Percentiles rank a stretch among this genome's conserved stretches.
phyloP scores from a whole-genome alignment of 768 basidiomycete species.

The Saitozyma podzolica region DNA sequence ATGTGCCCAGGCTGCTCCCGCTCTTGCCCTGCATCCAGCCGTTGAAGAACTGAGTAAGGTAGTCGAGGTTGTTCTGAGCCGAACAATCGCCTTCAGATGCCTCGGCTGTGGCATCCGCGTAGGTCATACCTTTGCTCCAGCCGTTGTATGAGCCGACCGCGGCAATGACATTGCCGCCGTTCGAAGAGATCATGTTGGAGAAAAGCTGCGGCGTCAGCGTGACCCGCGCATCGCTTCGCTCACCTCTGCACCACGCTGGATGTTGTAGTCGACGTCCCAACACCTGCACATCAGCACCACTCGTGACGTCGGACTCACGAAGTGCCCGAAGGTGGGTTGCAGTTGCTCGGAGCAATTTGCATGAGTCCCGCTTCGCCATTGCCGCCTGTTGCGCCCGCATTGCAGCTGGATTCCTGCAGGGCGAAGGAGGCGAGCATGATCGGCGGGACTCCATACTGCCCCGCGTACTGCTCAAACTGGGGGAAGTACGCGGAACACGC shows the following conservation, averaged over 20 bases:
- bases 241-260: conserved; percentile 60
- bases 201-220: conserved; percentile 21
- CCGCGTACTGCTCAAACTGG: conserved; percentile 42
- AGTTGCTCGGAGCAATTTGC: conserved; percentile 81
- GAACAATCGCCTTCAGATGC: conserved; percentile 58
- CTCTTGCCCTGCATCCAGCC: conserved; percentile 48
- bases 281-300: conserved; percentile 30
- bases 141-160: conserved; percentile 66
- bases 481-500: conserved; percentile 47
- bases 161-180: conserved; percentile 45
- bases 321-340: conserved; percentile 40
- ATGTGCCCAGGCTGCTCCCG: conserved; percentile 34
- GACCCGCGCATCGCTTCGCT: not conserved
- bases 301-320: not conserved
- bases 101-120: conserved; percentile 52
- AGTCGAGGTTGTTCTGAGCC: conserved; percentile 80
- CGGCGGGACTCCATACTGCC: conserved; percentile 59
- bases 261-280: conserved; percentile 61
- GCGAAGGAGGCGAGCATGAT: conserved; percentile 83
- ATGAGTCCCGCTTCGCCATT: conserved; percentile 83
- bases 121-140: conserved; percentile 46
- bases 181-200: conserved; percentile 29
- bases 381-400: conserved; percentile 66
- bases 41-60: conserved; percentile 52
- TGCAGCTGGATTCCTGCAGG: conserved; percentile 83